Base-by-base conservation (phyloP, 1,284 basidiomycete genomes). In the Cutaneotrichosporon arboriforme region DNA sequence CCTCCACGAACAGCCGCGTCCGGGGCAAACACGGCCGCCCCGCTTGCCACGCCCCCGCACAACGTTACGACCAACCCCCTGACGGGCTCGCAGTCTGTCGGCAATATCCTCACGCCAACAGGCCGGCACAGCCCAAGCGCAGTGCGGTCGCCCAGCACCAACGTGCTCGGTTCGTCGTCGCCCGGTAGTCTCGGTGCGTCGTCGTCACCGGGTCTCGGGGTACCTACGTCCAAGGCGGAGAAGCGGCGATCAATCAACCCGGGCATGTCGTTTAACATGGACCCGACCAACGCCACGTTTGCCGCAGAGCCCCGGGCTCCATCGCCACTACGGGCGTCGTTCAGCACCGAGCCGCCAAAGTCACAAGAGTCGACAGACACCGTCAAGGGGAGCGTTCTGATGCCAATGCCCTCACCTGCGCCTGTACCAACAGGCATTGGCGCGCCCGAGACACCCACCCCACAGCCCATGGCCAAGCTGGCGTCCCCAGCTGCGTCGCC, bases 171-270 rank as follows among this genome's bases (percentile, higher is more conserved):
- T 9, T 38, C 41, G 20, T 35, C 31, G 9, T 31, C 26, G 10
- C 26, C 26, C 26, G 26, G 7, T 31, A 10, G 71, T 1, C 57
- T 76, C 22, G 64, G 64, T n/a, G n/a, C n/a, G n/a, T n/a, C n/a
- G n/a, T n/a, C n/a, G n/a, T n/a, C n/a, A n/a, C n/a, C n/a, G n/a
- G 70, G 71, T 1, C 57, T 76, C 22, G 64, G 64, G 39, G 69
- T 73, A 4, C 69, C 72, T 2, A 63, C 65, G 1, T 59, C 55
- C 33, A 70, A 68, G 55, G 71, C 73, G 0, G 73, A 73, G 14
- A 60, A 65, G 34, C 54, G 75, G 39, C 50, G 73, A 22, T 76
- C 74, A 0, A 77, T 77, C 65, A 77, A 76, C 54, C 75, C 75
- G 0, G 70, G 61, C 10, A 70, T 71, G 66, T 61, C 68, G 2